Base-by-base conservation (phyloP, 495 filamentous ascomycete species). In the Achaetomiella virescens region DNA sequence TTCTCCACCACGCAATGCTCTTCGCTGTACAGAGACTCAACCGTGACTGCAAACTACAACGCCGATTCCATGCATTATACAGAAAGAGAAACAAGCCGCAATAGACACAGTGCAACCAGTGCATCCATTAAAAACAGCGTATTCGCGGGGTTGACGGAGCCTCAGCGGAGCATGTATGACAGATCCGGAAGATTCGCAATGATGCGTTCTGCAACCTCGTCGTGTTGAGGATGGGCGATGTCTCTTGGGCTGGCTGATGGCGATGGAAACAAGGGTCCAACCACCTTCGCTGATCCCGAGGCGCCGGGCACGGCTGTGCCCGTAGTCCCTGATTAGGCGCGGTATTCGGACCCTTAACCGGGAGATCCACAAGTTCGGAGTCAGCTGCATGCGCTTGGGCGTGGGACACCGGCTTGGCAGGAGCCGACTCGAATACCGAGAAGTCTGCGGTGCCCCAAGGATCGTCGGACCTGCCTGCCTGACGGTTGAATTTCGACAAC, bases 81-180 rank as follows among this genome's bases (percentile, higher is more conserved):
- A 38, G 2, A 25, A 21, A 44, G 3, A 54, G 11, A 24, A 22
- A 36, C 18, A n/a, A 27, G 29, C 14, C 46, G 31, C 33, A 15
- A 36, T n/a, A 25, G 14, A 29, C 21, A 37, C n/a, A 24, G 36
- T 18, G 15, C n/a, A 25, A 69, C 27, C 67, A 62, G 17, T 78
- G 36, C 73, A 79, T 79, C 48, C 78, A 79, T 11, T 75, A 75
- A 14, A 79, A 53, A 58, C 78, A 4, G 7, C 11, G 40, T 20
- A 7, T n/a, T n/a, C 11, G n/a, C 40, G 2, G 4, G 24, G 18
- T 22, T 3, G 43, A 29, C 2, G 24, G 18, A 29, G 43, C 6
- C 24, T 55, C n/a, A 55, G 37, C 70, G 67, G 15, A 82, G 53
- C 79, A 82, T 82, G 55, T 80, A 82, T 11, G 78, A 78, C 6